Conservation (phyloP, 23 red algal genomes). For the Agarophyton chilense region DNA sequence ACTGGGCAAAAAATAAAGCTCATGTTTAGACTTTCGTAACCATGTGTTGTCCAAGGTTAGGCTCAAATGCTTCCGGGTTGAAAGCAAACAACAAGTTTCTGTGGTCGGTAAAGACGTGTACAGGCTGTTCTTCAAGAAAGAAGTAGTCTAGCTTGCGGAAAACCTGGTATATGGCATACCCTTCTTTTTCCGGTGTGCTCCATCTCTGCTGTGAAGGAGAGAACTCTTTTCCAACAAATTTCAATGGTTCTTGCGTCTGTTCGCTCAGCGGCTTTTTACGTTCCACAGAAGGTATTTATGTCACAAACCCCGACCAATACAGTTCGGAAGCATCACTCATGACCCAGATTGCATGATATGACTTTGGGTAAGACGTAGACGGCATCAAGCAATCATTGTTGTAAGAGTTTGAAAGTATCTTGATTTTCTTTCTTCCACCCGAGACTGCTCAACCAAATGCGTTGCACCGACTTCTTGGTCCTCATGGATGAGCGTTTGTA, state of each 20-base stretch:
- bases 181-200: conserved; percentile 14
- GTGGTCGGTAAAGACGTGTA: neutral
- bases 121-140: neutral
- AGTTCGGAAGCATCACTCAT: conserved; percentile 38
- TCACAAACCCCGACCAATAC: conserved; percentile 43
- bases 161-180: neutral
- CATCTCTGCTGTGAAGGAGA: conserved; percentile 1
- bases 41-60: neutral
- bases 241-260: neutral
- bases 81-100: neutral
- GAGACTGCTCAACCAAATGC: neutral
- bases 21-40: neutral
- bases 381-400: conserved; percentile 6
- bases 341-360: conserved; percentile 20
- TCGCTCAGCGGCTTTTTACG: neutral
- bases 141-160: conserved; percentile 1
- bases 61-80: neutral
- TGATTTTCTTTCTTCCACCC: conserved; percentile 9
- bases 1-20: neutral
- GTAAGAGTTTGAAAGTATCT: conserved; percentile 1
- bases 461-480: conserved; percentile 4
- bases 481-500: neutral
- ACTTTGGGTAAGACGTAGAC: neutral
- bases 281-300: neutral
- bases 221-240: neutral